Percentiles rank a stretch among this genome's conserved stretches.
Conservation (phyloP, 148 eudicot species). For the Heliosperma pusillum region DNA sequence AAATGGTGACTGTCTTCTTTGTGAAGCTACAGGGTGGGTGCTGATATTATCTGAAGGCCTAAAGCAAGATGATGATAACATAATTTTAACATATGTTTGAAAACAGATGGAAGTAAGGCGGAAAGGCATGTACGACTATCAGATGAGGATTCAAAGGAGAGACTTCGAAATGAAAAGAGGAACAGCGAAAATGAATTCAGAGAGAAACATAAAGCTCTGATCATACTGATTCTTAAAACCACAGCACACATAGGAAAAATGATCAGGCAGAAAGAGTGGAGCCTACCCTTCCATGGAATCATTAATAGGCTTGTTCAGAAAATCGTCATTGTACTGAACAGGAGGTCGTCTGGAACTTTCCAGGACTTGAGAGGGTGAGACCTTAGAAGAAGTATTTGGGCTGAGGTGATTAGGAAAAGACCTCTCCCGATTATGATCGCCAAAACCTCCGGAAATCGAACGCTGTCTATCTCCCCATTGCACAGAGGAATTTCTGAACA, state of each 20-base stretch:
- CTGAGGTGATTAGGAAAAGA: conserved; percentile 29
- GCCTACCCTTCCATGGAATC: conserved; percentile 34
- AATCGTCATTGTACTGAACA: conserved; percentile 36
- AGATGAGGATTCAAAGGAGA: too few relatives aligned
- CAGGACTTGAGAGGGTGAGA: conserved; percentile 29
- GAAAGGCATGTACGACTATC: not conserved
- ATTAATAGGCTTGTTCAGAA: conserved; percentile 26
- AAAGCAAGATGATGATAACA: conserved; percentile 5
- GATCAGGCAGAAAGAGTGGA: conserved; percentile 8
- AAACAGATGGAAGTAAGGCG: not conserved
- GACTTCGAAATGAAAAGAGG: too few relatives aligned
- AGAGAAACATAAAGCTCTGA: too few relatives aligned
- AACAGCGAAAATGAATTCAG: too few relatives aligned
- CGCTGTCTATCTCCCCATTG: conserved; percentile 29
- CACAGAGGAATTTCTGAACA: conserved; percentile 13
- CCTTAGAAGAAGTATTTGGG: conserved; percentile 26
- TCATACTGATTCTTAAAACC: not conserved
- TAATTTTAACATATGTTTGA: not conserved
- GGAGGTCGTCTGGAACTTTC: conserved; percentile 47
- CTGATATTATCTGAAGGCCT: conserved; percentile 21
- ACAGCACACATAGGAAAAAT: conserved; percentile 14
- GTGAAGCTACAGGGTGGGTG: conserved; percentile 17
- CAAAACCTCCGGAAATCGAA: conserved; percentile 24
- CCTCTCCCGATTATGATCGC: conserved; percentile 32
- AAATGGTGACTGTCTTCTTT: conserved; percentile 22